These are phyloP conservation scores for Suillus weaverae DNA, from an alignment of 768 basidiomycete species.

Conservation along the genomic window DNA sequence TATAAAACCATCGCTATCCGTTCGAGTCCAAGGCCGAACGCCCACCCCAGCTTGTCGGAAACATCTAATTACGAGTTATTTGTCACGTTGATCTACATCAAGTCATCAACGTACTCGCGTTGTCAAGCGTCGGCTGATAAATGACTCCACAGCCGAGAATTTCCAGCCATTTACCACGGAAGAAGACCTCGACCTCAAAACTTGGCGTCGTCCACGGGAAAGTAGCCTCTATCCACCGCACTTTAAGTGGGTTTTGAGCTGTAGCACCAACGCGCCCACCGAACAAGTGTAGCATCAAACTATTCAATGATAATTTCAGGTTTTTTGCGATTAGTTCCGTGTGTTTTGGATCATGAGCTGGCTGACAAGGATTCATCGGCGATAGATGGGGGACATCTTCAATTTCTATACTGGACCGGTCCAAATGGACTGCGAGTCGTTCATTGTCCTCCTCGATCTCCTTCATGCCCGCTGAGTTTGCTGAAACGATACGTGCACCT, in stretches of 20 bases:
- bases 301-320: constrained; percentile 87
- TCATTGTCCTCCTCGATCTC: constrained; percentile 74
- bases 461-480: constrained; percentile 54
- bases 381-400: constrained; percentile 81
- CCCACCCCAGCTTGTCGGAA: constrained; percentile 89
- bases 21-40: constrained; percentile 95
- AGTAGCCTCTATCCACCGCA: constrained; percentile 97
- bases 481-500: constrained; percentile 80
- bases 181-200: constrained; percentile 97
- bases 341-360: constrained; percentile 69
- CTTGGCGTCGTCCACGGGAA: constrained; percentile 99
- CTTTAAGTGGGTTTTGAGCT: constrained; percentile 70
- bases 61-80: constrained; percentile 49
- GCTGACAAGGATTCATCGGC: constrained; percentile 77
- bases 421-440: constrained; percentile 57
- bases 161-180: constrained; percentile 95
- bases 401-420: constrained; percentile 76
- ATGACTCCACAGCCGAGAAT: constrained; percentile 94
- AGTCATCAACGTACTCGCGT: constrained; percentile 62
- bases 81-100: constrained; percentile 12
- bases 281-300: constrained; percentile 80
- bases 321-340: constrained; percentile 78
- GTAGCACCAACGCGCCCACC: constrained; percentile 53
- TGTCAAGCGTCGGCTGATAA: constrained; percentile 82
- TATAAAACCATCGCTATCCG: constrained; percentile 98